Base-by-base conservation (phyloP, 2,329 filamentous ascomycete species). In the Apiospora hydei region DNA sequence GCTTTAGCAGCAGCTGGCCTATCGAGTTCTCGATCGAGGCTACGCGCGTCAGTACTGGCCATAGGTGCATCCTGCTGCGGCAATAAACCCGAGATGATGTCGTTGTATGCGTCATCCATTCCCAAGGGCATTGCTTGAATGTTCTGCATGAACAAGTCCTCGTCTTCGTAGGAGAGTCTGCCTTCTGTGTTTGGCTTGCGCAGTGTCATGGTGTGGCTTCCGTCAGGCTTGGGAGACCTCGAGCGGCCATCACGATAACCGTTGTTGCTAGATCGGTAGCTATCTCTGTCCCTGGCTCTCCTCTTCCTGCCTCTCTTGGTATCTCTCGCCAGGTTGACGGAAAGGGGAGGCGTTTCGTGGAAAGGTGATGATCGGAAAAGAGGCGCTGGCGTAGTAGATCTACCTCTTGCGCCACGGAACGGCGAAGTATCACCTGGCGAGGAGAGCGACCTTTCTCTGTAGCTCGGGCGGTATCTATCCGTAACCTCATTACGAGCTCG, bases 101-200 rank as follows among this genome's bases (percentile, higher is more conserved):
- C 38, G 7, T n/a, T 7, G 18, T 41, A 5, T 41, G 57, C n/a
- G 18, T 41, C 57, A 64, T 41, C 34, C 13, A 41, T 34, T 13
- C 18, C 57, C 11, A 41, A 41, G 30, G 34, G 3, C 34, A 41
- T 24, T 38, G 34, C 57, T 34, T 41, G 57, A 3, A 13, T 68
- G n/a, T 68, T n/a, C 13, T 51, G 38, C n/a, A 51, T 69, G 64
- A 70, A 68, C 2, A 64, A 6, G 34, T 70, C 69, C n/a, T 71
- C 71, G 41, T 72, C 69, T n/a, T 72, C 64, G 24, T 70, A 72
- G 16, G 49, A 72, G 14, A 72, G 66, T 18, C 71, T 70, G 24
- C 71, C 71, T 10, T 72, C 71, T 41, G 69, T 70, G 1, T 26
- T 10, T 46, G 43, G 30, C 16, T 61, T 61, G 30, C 30, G 30